Percentiles rank a stretch among this genome's conserved stretches.
These are phyloP conservation scores for Phaeosphaeria sp. DNA, from an alignment of 2,329 filamentous ascomycete genomes.

Conservation along the genomic window DNA sequence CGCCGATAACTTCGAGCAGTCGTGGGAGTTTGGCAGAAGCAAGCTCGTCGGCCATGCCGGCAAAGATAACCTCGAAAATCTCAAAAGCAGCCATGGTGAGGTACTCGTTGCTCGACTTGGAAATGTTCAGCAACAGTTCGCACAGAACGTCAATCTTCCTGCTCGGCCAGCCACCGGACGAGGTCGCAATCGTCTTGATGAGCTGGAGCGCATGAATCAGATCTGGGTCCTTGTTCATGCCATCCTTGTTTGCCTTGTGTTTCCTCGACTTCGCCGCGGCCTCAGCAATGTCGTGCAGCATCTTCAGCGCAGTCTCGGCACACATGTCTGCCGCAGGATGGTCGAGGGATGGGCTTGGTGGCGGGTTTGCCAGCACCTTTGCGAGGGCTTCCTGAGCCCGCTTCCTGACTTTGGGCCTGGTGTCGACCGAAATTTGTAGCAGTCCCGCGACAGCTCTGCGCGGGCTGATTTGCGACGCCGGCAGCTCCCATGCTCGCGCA, in stretches of 20 bases:
- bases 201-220: constrained; percentile 92
- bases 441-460: constrained; percentile 86
- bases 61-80: constrained; percentile 96
- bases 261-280: constrained; percentile 75
- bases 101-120: constrained; percentile 89
- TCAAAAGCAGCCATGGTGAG: constrained; percentile 97
- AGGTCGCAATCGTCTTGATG: constrained; percentile 85
- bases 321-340: constrained; percentile 97
- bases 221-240: constrained; percentile 74
- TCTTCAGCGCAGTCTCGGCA: constrained; percentile 86
- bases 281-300: constrained; percentile 76
- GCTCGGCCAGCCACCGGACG: constrained; percentile 93
- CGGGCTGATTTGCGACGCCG: constrained; percentile 82
- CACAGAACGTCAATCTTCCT: constrained; percentile 93
- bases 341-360: constrained; percentile 89
- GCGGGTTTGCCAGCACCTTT: constrained; percentile 81
- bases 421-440: constrained; percentile 83
- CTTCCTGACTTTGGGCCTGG: constrained; percentile 91
- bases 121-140: constrained; percentile 86
- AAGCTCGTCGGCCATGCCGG: constrained; percentile 85
- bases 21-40: constrained; percentile 89
- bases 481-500: constrained; percentile 83
- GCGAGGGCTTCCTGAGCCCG: constrained; percentile 88
- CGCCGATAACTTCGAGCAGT: constrained; percentile 88
- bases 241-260: constrained; percentile 58